Evolutionary conservation across 2,329 filamentous ascomycete genomes (phyloP), one percentile per base, ranked within the genome.

Genomic region (Colletotrichum sp.): DNA sequence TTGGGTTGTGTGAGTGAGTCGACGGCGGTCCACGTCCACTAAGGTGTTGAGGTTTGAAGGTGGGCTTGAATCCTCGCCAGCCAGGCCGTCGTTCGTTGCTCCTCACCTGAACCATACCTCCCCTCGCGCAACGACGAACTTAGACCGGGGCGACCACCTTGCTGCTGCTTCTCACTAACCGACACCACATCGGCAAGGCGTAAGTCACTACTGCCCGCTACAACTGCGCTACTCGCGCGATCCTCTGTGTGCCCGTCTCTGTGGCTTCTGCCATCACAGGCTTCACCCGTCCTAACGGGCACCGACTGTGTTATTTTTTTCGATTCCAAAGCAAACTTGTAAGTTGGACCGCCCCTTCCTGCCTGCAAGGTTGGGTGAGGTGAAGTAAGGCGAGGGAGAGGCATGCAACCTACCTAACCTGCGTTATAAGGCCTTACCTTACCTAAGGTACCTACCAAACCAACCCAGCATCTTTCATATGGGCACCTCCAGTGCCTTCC

Each of bases 101-200:
- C 31, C 47, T 72, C 66, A 69, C 59, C 59, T 69, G 70, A 72
- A 65, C 70, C 24, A 38, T 70, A 58, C 70, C 54, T 63, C 16
- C 36, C 24, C 31, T 36, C 47, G 64, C 64, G 64, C 64, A 66
- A 66, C 64, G 55, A 61, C 55, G 27, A 63, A 58, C 57, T 54
- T 16, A 43, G 55, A 61, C 38, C 54, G 55, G 69, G 64, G 57
- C 58, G 31, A 66, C 15, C 15, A 55, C 34, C 43, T 36, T 38
- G 36, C 54, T 59, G 57, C 57, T 57, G 58, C 58, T 57, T 69
- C 43, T 29, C n/a, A 43, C 54, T 38, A 55, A 61, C 33, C 31
- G 27, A 24, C 33, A 54, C 55, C 33, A 36, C 51, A n/a, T 24
- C 54, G 29, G 62, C 62, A 69, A 64, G 51, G 65, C 66, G 29